phyloP scores from a whole-genome alignment of 495 filamentous ascomycete genomes.

The Aspergillus saccharolyticus region DNA sequence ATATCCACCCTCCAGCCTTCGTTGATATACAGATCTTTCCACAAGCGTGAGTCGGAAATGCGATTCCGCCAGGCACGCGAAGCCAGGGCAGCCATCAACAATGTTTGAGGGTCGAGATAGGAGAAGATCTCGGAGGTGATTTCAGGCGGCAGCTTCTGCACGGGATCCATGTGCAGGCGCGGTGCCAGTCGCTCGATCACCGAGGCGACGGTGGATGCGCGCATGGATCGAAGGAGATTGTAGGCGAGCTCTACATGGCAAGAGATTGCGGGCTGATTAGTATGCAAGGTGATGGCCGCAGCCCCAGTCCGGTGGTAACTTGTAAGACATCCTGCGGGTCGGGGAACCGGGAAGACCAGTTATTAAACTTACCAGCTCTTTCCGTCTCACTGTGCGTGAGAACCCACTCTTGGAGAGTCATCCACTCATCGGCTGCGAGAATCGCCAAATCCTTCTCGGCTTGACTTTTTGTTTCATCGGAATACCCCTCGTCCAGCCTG shows the following conservation, averaged over 20 bases:
- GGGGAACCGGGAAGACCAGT: not conserved
- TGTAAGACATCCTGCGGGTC: constrained; percentile 3
- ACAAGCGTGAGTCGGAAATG: constrained; percentile 78
- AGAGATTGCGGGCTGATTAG: constrained; percentile 1
- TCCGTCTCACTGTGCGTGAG: constrained; percentile 48
- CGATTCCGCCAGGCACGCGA: constrained; percentile 79
- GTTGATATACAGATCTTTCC: constrained; percentile 71
- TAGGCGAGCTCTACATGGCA: constrained; percentile 46
- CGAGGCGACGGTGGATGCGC: constrained; percentile 67
- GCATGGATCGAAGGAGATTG: constrained; percentile 62
- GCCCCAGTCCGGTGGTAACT: not conserved
- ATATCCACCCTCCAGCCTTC: constrained; percentile 80
- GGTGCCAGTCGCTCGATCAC: constrained; percentile 72
- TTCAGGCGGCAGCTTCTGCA: constrained; percentile 78
- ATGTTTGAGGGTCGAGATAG: constrained; percentile 69
- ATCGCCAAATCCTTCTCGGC: constrained; percentile 40
- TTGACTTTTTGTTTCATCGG: constrained; percentile 58
- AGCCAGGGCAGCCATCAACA: constrained; percentile 70
- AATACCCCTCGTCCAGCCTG: constrained; percentile 61
- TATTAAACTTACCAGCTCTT: constrained; percentile 45
- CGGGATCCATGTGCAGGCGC: constrained; percentile 86
- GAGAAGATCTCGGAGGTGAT: constrained; percentile 83
- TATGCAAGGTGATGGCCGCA: constrained; percentile 6
- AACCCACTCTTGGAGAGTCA: constrained; percentile 49
- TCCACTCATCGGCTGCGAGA: constrained; percentile 31